A percentile compares a stretch with the other conserved stretches of the same genome.
Conservation (phyloP, 2,329 filamentous ascomycete species). For the Penicillium frequentans region DNA sequence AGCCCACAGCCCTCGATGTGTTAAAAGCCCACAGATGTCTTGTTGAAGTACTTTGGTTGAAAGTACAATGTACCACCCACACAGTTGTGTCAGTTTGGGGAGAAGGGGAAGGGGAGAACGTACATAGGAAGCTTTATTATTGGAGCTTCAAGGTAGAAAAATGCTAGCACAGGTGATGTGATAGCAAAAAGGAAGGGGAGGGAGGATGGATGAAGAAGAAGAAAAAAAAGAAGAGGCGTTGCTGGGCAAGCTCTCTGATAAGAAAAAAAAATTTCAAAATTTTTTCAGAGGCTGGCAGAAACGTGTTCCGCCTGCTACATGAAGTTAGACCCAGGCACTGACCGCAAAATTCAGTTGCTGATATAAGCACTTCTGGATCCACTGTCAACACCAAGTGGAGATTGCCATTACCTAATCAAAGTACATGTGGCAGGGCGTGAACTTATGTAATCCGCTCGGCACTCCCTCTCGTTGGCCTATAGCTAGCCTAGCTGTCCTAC, state of each 20-base stretch:
- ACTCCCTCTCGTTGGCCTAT: neutral
- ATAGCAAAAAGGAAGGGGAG: constrained; percentile 10
- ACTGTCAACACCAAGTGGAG: neutral
- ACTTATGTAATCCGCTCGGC: neutral
- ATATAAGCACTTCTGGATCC: neutral
- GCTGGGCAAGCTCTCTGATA: constrained; percentile 30
- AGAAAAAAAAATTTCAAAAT: constrained; percentile 30
- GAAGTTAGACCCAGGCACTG: constrained; percentile 3
- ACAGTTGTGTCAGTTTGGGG: constrained; percentile 33
- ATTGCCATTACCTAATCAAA: neutral
- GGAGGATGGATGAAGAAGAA: constrained; percentile 21
- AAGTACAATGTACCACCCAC: constrained; percentile 30
- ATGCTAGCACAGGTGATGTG: constrained; percentile 17
- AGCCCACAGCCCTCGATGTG: constrained; percentile 46
- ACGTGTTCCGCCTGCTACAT: constrained; percentile 2
- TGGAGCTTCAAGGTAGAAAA: neutral
- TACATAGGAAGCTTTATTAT: constrained; percentile 10
- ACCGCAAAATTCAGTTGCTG: neutral
- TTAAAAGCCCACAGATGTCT: constrained; percentile 37
- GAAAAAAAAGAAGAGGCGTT: constrained; percentile 21
- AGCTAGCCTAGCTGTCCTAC: neutral
- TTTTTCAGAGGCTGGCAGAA: constrained; percentile 27
- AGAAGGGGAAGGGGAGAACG: constrained; percentile 14
- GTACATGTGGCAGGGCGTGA: neutral
- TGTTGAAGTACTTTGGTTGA: constrained; percentile 34